Base-by-base conservation (phyloP, 2,329 filamentous ascomycete genomes). In the Exophiala oligosperma region DNA sequence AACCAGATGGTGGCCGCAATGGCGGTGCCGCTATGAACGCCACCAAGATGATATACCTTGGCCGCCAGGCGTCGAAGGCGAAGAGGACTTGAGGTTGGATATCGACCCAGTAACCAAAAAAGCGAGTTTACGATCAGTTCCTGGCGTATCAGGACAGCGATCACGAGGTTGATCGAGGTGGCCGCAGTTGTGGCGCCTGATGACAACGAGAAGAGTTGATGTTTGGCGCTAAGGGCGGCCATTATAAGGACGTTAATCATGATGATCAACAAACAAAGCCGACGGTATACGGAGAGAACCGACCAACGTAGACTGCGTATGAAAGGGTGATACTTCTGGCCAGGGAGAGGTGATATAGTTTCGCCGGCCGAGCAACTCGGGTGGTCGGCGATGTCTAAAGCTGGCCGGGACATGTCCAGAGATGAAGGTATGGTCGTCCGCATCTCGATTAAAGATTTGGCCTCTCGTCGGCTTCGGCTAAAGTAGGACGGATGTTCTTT, bases 41-140 rank as follows among this genome's bases (percentile, higher is more conserved):
- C 81, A n/a, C 81, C 81, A 54, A 81, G 76, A 58, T 82, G 79
- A 66, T 81, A 82, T 4, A 81, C 73, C 56, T 81, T 81, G 5
- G 78, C 79, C 9, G 73, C 72, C 38, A 77, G 68, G 9, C 75
- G 71, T 29, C 81, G 77, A 52, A 79, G 63, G 40, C 73, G 66
- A 35, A 81, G 69, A 1, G 80, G 80, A 21, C 74, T 71, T 29
- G 70, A 76, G 49, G 71, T 69, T 11, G 78, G 77, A 49, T 77
- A 73, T n/a, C 72, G 74, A 57, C 73, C 73, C 53, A 79, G 77
- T 8, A 76, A 59, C 52, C 70, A 66, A 66, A 81, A 82, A 47
- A 82, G 73, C 12, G 71, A 65, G 68, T 83, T 83, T 68, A 83
- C 76, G n/a, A 82, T 71, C 49, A 81, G 70, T 57, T 81, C 80